Base-by-base conservation (phyloP, 1,284 basidiomycete species). In the Meripilus lineatus region DNA sequence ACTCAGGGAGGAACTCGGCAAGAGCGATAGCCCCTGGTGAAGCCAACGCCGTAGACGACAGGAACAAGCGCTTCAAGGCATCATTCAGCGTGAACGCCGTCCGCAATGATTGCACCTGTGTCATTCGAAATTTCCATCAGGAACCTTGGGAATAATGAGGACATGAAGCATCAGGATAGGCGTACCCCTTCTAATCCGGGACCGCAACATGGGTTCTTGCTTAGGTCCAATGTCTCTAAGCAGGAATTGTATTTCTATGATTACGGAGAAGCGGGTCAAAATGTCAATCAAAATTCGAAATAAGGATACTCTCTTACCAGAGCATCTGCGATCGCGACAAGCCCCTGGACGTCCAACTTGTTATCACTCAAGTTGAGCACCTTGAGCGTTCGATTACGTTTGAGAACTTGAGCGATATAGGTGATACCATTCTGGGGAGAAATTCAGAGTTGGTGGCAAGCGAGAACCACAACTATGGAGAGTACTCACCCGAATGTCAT, bases 1-100 rank as follows among this genome's bases (percentile, higher is more conserved):
- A 87, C 61, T 98, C 93, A 0, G 93, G 93, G 3, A 98, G 74
- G 69, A 97, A 98, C 65, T 98, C 94, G 3, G 95, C 95, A 1
- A 99, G 77, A 0, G 92, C 89, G 47, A 99, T 96, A 0, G 95
- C 94, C 3, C 91, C 93, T 2, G 87, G 74, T 0, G 91, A 89
- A 0, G 79, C 81, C 55, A 99, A 74, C 4, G 76, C 73, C 0
- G 94, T 97, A 4, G 85, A 82, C 13, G 89, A 84, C 21, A 99
- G 76, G 71, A 97, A 98, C 26, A 99, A 71, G 1, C 94, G 82
- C 62, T 95, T 96, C 25, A 98, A 77, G 1, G 91, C 85, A 1
- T 84, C 87, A 63, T 98, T 97, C 49, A 97, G 76, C 0, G 92
- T 94, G 63, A 98, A 94, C 0, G 93, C 89, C 0, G 90, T 92